phyloP scores from a whole-genome alignment of 2,329 filamentous ascomycete species.

The Colletotrichum incanum region DNA sequence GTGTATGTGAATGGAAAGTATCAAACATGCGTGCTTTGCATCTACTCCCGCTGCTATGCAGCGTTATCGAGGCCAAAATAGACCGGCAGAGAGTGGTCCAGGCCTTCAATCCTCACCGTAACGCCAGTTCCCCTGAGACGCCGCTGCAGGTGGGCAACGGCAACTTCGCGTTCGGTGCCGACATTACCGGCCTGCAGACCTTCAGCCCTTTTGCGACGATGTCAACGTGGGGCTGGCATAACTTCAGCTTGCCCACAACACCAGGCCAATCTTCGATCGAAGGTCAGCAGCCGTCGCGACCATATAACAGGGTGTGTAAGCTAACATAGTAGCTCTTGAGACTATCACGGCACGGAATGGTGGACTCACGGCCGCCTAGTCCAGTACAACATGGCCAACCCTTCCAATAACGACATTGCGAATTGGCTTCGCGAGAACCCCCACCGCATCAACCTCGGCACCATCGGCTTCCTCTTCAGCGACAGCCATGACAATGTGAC shows the following conservation, averaged over 20 bases:
- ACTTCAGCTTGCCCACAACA: constrained; percentile 61
- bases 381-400: constrained; percentile 60
- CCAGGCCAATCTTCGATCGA: constrained; percentile 50
- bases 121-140: constrained; percentile 63
- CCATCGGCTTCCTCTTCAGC: constrained; percentile 63
- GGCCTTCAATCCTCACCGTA: constrained; percentile 64
- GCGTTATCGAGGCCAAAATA: constrained; percentile 47
- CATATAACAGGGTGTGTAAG: background rate
- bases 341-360: constrained; percentile 60
- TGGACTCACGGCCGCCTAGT: constrained; percentile 60
- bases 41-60: constrained; percentile 40
- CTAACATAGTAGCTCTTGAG: constrained; percentile 29
- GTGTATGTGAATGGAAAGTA: background rate
- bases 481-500: constrained; percentile 45
- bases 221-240: constrained; percentile 67
- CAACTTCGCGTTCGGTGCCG: constrained; percentile 64
- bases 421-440: constrained; percentile 65
- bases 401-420: constrained; percentile 58
- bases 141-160: constrained; percentile 68
- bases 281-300: constrained; percentile 3
- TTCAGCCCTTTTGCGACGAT: constrained; percentile 63
- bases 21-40: constrained; percentile 21
- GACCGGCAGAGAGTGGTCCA: constrained; percentile 54
- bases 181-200: constrained; percentile 63
- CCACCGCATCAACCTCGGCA: constrained; percentile 65